Conservation (phyloP, 148 eudicot genomes). For the Talinum fruticosum region DNA sequence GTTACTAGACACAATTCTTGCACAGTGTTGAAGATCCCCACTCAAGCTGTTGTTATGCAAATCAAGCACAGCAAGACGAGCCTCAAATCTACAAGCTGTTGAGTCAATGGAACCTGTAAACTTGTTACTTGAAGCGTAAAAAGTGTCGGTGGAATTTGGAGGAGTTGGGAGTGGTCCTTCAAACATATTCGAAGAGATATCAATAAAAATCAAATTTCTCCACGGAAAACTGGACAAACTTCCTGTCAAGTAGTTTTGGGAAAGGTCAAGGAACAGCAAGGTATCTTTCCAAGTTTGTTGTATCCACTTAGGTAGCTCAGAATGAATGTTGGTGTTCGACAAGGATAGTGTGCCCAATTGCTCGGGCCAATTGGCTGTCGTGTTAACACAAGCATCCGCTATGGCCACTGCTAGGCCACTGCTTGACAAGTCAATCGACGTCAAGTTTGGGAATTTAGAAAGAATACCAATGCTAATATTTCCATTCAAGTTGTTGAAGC, state of each 20-base stretch:
- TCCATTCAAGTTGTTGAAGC: background rate
- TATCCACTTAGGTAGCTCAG: slow-evolving; percentile 27
- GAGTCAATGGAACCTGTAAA: too few species aligned
- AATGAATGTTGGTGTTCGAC: slow-evolving; percentile 23
- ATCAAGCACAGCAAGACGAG: too few species aligned
- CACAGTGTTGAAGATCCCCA: slow-evolving; percentile 21
- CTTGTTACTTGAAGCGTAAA: too few species aligned
- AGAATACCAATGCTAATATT: slow-evolving; percentile 5
- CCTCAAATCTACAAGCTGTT: too few species aligned
- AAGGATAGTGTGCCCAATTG: slow-evolving; percentile 16
- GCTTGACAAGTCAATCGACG: background rate
- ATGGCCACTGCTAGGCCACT: background rate
- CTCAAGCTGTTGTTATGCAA: slow-evolving; percentile 19
- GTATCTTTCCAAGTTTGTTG: slow-evolving; percentile 8
- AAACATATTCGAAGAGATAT: slow-evolving; percentile 5
- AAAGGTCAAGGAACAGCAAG: slow-evolving; percentile 9
- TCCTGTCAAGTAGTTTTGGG: slow-evolving; percentile 24
- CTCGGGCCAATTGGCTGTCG: background rate
- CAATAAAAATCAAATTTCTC: background rate
- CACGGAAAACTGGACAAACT: slow-evolving; percentile 12
- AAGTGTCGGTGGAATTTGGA: too few species aligned
- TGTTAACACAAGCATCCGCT: background rate
- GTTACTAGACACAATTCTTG: background rate
- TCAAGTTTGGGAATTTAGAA: slow-evolving; percentile 3
- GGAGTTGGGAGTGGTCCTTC: slow-evolving; percentile 12